Evolutionary conservation across 2,329 filamentous ascomycete species (phyloP), one percentile per base, ranked within the genome.

Genomic region (Fusarium subglutinans): DNA sequence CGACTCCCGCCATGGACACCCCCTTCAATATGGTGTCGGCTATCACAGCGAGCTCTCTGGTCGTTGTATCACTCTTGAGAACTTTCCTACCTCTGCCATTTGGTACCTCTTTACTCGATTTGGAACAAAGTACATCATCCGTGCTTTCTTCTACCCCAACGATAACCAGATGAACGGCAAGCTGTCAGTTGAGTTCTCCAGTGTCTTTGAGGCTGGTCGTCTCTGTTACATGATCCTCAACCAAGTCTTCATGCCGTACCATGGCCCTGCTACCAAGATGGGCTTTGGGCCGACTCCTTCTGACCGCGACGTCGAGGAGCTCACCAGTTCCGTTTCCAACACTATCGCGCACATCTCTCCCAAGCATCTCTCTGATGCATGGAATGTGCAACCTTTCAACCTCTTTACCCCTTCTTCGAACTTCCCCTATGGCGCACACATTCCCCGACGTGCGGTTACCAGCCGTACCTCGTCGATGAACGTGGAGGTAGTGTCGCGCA

Each of bases 41-140:
- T 6, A 12, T 4, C 44, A 54, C 1, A 59, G 45, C 15, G 70
- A 37, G 5, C 22, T 26, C 2, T 63, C 72, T 4, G 66, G 74
- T 1, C 72, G 79, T 0, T 65, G 70, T 0, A 41, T 81, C 0
- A n/a, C 38, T 1, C 22, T 81, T 1, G 17, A 45, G 3, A 26
- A 58, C 3, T 79, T 81, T 8, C 79, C 78, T 0, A 26, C 28
- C 3, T 20, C 14, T 1, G 64, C 68, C 1, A 33, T 81, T 3
- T 80, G 79, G 79, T 41, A 56, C 3, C 60, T 79, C 0, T 15
- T 81, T 4, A 40, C 28, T 17, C n/a, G 24, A 2, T 41, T 79
- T 3, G 77, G 77, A 0, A 17, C 41, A 1, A 13, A 33, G 3
- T 43, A 67, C 8, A 63, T 81, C 3, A 64, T 69, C 3, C 54